phyloP scores from a whole-genome alignment of 345 rosid species.

The Pistacia integerrima region DNA sequence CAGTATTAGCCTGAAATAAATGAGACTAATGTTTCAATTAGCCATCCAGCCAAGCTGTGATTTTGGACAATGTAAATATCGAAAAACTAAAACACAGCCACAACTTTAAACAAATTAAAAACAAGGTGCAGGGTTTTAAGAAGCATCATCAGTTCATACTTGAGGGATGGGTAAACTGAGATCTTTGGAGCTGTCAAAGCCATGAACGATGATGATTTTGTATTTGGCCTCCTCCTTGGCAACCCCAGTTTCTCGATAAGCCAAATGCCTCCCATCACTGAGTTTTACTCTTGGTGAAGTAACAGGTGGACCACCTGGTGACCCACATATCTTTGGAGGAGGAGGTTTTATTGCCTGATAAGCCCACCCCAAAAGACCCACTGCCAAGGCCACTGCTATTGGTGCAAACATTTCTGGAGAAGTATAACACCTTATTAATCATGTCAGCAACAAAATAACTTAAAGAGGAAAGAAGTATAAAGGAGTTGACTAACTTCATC shows the following conservation, averaged over 20 bases:
- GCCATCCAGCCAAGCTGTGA: background rate
- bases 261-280: constrained; percentile 75
- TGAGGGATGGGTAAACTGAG: constrained; percentile 48
- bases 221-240: constrained; percentile 57
- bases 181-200: constrained; percentile 69
- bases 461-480: background rate
- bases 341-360: constrained; percentile 64
- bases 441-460: constrained; percentile 1
- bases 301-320: constrained; percentile 62
- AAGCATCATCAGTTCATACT: constrained; percentile 37
- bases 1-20: background rate
- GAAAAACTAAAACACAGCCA: background rate
- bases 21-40: background rate
- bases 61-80: background rate
- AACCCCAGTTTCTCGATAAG: constrained; percentile 75
- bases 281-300: constrained; percentile 75
- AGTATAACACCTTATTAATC: background rate
- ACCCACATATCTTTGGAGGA: constrained; percentile 72
- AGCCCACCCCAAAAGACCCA: constrained; percentile 56
- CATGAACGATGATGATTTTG: constrained; percentile 68
- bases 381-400: constrained; percentile 43
- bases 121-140: constrained; percentile 2
- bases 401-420: constrained; percentile 54
- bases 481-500: background rate
- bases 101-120: background rate